These are phyloP conservation scores for Xylariaceae sp. DNA, from an alignment of 2,329 filamentous ascomycete genomes.

Conservation along the genomic window DNA sequence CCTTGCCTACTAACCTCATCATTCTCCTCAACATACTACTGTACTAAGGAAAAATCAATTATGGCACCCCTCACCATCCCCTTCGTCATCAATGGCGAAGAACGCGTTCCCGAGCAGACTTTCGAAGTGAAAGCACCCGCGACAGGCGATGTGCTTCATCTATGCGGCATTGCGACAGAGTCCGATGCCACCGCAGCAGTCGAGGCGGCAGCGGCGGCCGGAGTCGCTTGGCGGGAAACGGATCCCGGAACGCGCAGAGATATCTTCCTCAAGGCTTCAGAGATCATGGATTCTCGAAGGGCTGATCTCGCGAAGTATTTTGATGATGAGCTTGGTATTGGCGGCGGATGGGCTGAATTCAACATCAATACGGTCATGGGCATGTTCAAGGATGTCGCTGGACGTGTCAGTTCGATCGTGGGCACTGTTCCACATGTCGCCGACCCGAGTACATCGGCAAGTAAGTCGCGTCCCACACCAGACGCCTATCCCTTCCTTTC, in stretches of 20 bases:
- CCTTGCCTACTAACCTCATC: neutral
- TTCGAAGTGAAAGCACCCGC: constrained; percentile 56
- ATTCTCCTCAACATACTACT: neutral
- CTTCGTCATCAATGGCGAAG: constrained; percentile 42
- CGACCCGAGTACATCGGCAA: constrained; percentile 50
- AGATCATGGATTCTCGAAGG: constrained; percentile 49
- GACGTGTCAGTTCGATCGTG: constrained; percentile 35
- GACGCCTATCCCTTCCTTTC: too few relatives aligned
- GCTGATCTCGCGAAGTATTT: constrained; percentile 61
- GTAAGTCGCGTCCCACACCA: too few relatives aligned
- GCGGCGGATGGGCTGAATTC: constrained; percentile 38
- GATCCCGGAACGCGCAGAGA: constrained; percentile 58
- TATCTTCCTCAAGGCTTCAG: constrained; percentile 66
- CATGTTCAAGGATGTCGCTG: constrained; percentile 41
- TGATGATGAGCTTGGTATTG: constrained; percentile 44
- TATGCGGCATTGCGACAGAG: constrained; percentile 53
- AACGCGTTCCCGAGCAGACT: constrained; percentile 43
- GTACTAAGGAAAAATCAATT: constrained; percentile 8
- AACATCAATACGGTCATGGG: constrained; percentile 37
- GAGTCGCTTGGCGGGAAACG: constrained; percentile 25
- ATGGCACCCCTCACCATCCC: constrained; percentile 34
- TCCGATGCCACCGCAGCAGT: constrained; percentile 18
- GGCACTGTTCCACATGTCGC: constrained; percentile 32
- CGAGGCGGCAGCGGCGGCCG: constrained; percentile 14
- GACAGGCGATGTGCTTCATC: constrained; percentile 49